Percentiles rank a stretch among this genome's conserved stretches.
Conservation (phyloP, 306 rosid genomes). For the Luffa acutangula region DNA sequence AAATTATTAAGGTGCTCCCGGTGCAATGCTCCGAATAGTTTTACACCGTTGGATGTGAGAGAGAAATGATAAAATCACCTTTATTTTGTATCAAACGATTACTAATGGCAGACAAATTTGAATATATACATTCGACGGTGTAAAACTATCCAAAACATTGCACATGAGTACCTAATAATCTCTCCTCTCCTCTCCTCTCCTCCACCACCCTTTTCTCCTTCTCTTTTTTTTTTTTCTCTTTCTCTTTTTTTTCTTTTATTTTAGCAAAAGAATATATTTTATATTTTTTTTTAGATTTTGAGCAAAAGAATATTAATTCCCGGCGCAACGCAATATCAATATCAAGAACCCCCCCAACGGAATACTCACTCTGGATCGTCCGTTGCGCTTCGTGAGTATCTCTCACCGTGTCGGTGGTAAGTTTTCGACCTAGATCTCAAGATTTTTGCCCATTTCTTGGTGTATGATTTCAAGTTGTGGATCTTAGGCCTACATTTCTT, state of each 20-base stretch:
- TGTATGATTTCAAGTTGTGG: neutral
- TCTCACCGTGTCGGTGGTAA: neutral
- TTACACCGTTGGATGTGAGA: too few species aligned
- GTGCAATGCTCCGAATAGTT: too few species aligned
- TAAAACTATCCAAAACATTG: too few species aligned
- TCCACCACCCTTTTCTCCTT: too few species aligned
- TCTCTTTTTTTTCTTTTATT: neutral
- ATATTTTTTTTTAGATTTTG: neutral
- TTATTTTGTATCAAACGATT: too few species aligned
- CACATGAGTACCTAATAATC: too few species aligned
- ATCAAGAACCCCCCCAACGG: neutral
- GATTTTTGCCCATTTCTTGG: neutral
- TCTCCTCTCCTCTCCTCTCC: too few species aligned
- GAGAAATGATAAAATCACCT: too few species aligned
- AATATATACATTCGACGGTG: too few species aligned
- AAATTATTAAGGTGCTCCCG: too few species aligned
- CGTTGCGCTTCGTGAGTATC: neutral
- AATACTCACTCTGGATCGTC: neutral
- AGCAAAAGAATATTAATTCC: neutral
- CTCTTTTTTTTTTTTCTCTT: too few species aligned
- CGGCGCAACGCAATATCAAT: neutral
- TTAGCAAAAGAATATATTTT: neutral
- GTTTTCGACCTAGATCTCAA: conserved; percentile 5
- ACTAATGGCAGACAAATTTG: too few species aligned
- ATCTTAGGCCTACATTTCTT: neutral